Base-by-base conservation (phyloP, 352 stramenopile genomes). In the Saprolegnia diclina region DNA sequence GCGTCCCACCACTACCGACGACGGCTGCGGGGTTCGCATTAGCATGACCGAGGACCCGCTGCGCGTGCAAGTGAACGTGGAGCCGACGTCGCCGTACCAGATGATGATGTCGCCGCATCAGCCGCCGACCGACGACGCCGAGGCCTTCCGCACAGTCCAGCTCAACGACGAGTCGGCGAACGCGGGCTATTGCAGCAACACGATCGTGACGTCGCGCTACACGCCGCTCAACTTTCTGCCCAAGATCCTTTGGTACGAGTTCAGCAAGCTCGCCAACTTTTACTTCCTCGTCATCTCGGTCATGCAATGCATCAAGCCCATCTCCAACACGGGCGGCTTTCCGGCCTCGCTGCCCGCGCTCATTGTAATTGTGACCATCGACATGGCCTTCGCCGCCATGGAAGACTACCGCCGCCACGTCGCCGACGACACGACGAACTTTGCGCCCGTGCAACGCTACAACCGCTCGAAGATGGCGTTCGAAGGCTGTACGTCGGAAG, bases 261-360 rank as follows among this genome's bases (percentile, higher is more conserved):
- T 94, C 74, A 87, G 76, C 53, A 96, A 97, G 70, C 77, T 97
- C 53, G 92, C 92, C 48, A 98, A 98, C 73, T 87, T 92, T 55
- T 98, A 98, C 72, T 98, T 98, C 69, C 77, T 98, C 10, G 68
- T 97, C 48, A 96, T 98, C 57, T 95, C 89, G 10, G 77, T 93
- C 75, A 90, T 97, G 80, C 87, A 96, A 75, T 92, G 82, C 7
- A 84, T 97, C 77, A 91, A 91, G 71, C 79, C 81, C 14, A 97
- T 98, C 73, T 96, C 88, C 11, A 97, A 97, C 74, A 97, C 92
- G 24, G 83, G 88, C 22, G 86, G 88, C 9, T 96, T 96, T 66
- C 90, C 91, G 0, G 88, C 92, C 0, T 97, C 92, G 48, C 71
- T 97, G 6, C 81, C 90, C 0, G 90, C 94, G 26, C 79, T 98